Evolutionary conservation across 2,329 filamentous ascomycete genomes (phyloP), one percentile per base, ranked within the genome.

Genomic region (Xylogone sp.): DNA sequence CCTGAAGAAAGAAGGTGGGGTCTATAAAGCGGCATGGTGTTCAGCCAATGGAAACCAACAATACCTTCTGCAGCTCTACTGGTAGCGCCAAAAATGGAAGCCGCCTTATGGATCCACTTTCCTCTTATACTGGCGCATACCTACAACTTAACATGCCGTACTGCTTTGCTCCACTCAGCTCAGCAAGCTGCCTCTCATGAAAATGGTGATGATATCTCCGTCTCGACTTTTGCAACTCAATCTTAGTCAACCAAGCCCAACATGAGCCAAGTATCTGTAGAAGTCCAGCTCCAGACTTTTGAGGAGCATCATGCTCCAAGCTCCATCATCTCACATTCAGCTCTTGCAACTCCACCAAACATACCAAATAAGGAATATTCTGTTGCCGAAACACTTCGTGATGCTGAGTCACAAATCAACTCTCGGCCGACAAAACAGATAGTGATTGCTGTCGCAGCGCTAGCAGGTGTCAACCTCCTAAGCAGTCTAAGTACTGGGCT

Each of bases 401-500:
- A 8, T 31, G 27, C 27, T 13, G 27, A 31, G 13, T 31, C 27
- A 31, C 27, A 31, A 13, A 31, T 7, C 27, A 31, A 13, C 7
- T 31, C 27, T 31, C 27, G 8, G 27, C 27, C 27, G 27, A 31
- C 27, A 31, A 31, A 31, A 13, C 27, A 13, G 27, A 31, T 13
- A 13, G 13, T 31, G 27, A 31, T 31, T 31, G 27, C 27, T 31
- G 27, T 55, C 24, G 27, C 43, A 45, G 46, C 34, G 3, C 50
- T 56, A 9, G 51, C 55, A 31, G 55, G 55, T 27, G 53, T 67
- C 13, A 61, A 62, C 51, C 61, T 68, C 43, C 46, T 62, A 18
- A 56, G 46, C 53, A 63, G 61, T 48, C 52, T 62, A 47, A 53
- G 50, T 53, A 68, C 64, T 49, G 65, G 67, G 27, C 62, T 73